phyloP scores from a whole-genome alignment of 768 basidiomycete genomes.

The Exidia glandulosa region DNA sequence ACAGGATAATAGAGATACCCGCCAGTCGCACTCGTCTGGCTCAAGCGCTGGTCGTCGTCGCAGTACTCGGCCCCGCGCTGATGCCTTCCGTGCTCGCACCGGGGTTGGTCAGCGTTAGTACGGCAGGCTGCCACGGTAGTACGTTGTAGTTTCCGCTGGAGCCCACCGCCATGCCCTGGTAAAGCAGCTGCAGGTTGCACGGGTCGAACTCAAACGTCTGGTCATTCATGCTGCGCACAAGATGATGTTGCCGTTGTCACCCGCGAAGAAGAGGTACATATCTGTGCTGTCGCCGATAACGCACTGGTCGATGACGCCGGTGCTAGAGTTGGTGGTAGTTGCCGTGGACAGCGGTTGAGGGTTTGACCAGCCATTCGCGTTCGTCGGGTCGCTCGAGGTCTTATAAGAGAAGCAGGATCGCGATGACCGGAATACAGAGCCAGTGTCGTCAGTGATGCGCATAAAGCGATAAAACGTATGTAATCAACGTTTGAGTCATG shows the following conservation, averaged over 20 bases:
- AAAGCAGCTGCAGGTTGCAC: slow-evolving; percentile 1
- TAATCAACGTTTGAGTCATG: too few relatives aligned
- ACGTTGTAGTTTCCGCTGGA: not conserved
- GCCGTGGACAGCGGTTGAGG: not conserved
- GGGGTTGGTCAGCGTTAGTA: slow-evolving; percentile 15
- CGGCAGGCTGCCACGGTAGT: slow-evolving; percentile 6
- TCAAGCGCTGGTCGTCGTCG: not conserved
- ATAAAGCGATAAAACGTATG: too few relatives aligned
- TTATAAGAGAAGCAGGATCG: not conserved
- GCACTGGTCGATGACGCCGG: not conserved
- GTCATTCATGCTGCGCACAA: not conserved
- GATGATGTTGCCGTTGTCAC: slow-evolving; percentile 9
- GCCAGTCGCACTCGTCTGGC: not conserved
- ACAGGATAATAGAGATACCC: too few relatives aligned
- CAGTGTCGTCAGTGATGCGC: too few relatives aligned
- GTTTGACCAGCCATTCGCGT: not conserved
- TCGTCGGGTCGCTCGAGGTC: not conserved
- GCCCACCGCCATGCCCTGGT: not conserved
- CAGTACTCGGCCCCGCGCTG: not conserved
- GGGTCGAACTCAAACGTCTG: not conserved
- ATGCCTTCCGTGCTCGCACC: not conserved
- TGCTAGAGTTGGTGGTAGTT: not conserved
- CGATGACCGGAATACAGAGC: too few relatives aligned
- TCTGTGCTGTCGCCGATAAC: not conserved
- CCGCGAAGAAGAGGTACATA: slow-evolving; percentile 18